phyloP scores from a whole-genome alignment of 176 grass and related monocot genomes.

The Bolboschoenus planiculmis region DNA sequence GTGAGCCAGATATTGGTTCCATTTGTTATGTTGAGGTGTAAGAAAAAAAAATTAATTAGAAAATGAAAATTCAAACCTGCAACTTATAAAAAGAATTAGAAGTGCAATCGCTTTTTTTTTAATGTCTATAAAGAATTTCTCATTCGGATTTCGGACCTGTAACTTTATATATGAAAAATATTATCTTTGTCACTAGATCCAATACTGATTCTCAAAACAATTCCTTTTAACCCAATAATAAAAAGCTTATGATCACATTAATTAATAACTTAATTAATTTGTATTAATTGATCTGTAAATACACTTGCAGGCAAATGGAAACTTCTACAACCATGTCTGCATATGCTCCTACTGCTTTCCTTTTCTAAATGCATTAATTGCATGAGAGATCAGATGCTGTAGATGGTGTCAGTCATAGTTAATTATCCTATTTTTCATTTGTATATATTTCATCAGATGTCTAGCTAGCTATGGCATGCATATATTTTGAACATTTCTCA shows the following conservation, averaged over 20 bases:
- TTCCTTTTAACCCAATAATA: too few relatives aligned
- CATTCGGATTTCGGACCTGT: too few relatives aligned
- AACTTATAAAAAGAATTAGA: not conserved
- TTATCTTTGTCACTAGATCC: too few relatives aligned
- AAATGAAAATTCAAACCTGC: not conserved
- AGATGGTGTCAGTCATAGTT: not conserved
- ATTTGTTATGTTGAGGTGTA: not conserved
- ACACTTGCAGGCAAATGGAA: constrained; percentile 19
- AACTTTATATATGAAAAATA: too few relatives aligned
- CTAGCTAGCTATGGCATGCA: too few relatives aligned
- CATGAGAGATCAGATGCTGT: constrained; percentile 1
- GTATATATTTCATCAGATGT: not conserved
- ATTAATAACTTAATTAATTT: not conserved
- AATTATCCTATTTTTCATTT: not conserved
- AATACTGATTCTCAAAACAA: too few relatives aligned
- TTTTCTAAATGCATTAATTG: constrained; percentile 19
- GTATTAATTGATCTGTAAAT: not conserved
- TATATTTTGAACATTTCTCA: constrained; percentile 1
- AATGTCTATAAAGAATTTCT: too few relatives aligned
- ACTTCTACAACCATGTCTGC: constrained; percentile 1
- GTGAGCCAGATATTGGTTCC: not conserved
- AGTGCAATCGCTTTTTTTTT: too few relatives aligned
- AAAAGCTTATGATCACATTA: not conserved
- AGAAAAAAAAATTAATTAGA: not conserved
- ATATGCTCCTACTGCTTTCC: constrained; percentile 25